A percentile compares a stretch with the other conserved stretches of the same genome.
These are phyloP conservation scores for Sporormia fimetaria DNA, from an alignment of 495 filamentous ascomycete species.

Conservation along the genomic window DNA sequence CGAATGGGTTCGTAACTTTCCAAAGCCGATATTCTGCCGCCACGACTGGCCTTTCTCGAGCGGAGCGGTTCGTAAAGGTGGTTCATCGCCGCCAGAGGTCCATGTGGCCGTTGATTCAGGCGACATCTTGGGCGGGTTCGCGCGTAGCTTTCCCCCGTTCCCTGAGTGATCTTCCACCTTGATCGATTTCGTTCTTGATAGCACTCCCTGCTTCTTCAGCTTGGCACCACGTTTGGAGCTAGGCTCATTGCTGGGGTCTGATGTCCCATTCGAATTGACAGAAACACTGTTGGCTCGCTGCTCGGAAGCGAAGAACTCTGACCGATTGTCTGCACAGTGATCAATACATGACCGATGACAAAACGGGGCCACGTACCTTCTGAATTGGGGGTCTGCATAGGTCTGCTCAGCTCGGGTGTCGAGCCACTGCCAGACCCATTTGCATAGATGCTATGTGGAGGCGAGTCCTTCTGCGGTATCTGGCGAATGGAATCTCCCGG, in stretches of 20 bases:
- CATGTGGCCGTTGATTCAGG: conserved; percentile 28
- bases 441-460: conserved; percentile 13
- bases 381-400: conserved; percentile 15
- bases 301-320: conserved; percentile 6
- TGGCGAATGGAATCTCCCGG: conserved; percentile 24
- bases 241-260: conserved; percentile 2
- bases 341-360: conserved; percentile 1
- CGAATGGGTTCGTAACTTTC: conserved; percentile 47
- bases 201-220: conserved; percentile 16
- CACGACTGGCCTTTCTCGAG: conserved; percentile 52
- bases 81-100: conserved; percentile 30
- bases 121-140: conserved; percentile 6
- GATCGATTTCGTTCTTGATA: conserved; percentile 22
- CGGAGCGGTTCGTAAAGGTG: conserved; percentile 45
- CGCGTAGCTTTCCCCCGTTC: conserved; percentile 9
- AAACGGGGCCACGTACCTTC: conserved; percentile 3
- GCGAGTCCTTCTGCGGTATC: conserved; percentile 4
- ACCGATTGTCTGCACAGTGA: conserved; percentile 10
- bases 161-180: conserved; percentile 12
- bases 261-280: conserved; percentile 1
- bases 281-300: conserved; percentile 7
- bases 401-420: conserved; percentile 22
- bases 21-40: conserved; percentile 51
- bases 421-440: conserved; percentile 19
- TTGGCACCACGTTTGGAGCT: conserved; percentile 7